A percentile compares a stretch with the other conserved stretches of the same genome.
phyloP scores from a whole-genome alignment of 129 eudicot genomes.

The Apium graveolens region DNA sequence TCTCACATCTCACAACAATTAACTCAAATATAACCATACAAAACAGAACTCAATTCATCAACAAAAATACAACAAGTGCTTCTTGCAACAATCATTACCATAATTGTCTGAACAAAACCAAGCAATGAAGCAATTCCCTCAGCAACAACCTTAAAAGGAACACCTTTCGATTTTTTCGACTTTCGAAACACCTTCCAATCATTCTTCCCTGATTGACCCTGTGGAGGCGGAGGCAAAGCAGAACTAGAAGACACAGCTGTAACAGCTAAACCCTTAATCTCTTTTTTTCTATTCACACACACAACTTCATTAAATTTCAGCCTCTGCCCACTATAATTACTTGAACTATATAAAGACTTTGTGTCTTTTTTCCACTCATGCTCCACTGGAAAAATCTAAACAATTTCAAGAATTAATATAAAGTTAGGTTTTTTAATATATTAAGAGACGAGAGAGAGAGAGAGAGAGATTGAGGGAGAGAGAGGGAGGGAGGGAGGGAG shows the following conservation, averaged over 20 bases:
- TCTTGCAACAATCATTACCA: too few relatives aligned
- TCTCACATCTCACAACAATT: too few relatives aligned
- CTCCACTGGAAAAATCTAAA: background rate
- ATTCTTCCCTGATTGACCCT: constrained; percentile 29
- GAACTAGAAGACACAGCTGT: constrained; percentile 29
- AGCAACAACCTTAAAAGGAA: constrained; percentile 27
- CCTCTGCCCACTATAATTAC: constrained; percentile 15
- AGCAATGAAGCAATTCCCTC: constrained; percentile 45
- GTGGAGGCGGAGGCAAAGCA: background rate
- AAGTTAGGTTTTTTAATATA: background rate
- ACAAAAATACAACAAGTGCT: background rate
- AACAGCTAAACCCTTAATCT: constrained; percentile 17
- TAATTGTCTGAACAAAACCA: constrained; percentile 47
- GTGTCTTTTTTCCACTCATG: background rate
- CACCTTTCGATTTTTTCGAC: constrained; percentile 40
- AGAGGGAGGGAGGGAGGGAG: background rate
- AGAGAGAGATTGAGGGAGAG: too few relatives aligned
- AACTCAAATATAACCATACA: too few relatives aligned
- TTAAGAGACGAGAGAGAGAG: background rate
- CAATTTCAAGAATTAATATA: background rate
- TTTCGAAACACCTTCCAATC: constrained; percentile 48
- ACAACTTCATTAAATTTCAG: constrained; percentile 9
- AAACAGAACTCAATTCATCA: background rate
- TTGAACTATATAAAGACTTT: background rate
- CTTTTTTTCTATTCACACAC: constrained; percentile 8